Percentiles rank a stretch among this genome's conserved stretches.
phyloP scores from a whole-genome alignment of 805 yeast genomes.

The Candida orba region DNA sequence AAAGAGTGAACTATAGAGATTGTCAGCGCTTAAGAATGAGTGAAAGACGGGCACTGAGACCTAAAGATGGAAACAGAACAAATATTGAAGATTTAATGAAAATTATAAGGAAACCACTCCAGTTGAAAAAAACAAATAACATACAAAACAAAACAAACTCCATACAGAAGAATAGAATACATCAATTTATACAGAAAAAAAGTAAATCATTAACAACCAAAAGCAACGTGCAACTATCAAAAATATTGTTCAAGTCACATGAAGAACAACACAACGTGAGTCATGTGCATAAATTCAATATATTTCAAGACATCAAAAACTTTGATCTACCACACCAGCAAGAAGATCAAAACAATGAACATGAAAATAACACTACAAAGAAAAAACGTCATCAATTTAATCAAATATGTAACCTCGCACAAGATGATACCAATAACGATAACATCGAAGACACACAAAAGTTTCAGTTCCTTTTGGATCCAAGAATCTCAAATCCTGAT shows the following conservation, averaged over 20 bases:
- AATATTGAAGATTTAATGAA: no score
- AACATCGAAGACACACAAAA: neutral
- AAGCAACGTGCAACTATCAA: no score
- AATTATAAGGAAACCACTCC: no score
- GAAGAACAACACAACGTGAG: no score
- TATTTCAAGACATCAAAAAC: conserved; percentile 1
- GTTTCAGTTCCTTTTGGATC: conserved; percentile 4
- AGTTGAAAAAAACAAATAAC: no score
- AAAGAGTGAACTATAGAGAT: neutral
- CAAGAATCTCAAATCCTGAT: neutral
- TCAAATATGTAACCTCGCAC: neutral
- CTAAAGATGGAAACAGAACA: neutral
- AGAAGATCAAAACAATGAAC: neutral
- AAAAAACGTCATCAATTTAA: neutral
- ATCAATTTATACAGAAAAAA: no score
- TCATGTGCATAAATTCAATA: neutral
- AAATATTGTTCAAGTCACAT: no score
- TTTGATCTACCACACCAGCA: neutral
- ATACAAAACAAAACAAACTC: no score
- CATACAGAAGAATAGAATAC: no score
- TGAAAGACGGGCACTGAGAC: conserved; percentile 1
- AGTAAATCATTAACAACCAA: no score
- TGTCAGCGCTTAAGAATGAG: neutral
- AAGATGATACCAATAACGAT: neutral
- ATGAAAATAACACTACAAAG: neutral